Evolutionary conservation across 805 yeast genomes (phyloP).

Genomic region (Lachancea thermotolerans): DNA sequence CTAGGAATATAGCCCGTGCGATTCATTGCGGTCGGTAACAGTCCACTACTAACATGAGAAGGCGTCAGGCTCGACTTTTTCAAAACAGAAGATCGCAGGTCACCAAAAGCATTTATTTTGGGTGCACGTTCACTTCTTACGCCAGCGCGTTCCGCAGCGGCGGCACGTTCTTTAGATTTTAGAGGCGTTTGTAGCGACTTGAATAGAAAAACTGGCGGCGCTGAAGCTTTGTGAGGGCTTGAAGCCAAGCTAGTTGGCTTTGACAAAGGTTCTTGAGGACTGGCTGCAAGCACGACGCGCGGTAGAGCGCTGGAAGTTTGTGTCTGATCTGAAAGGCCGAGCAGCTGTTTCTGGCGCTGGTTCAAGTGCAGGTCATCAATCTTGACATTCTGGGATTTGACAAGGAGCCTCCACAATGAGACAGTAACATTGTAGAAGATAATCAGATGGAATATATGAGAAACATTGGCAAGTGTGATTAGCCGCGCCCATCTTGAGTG

Average conservation of each 20-base stretch:
- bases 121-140: slow-evolving; percentile 16
- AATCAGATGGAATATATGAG: slow-evolving; percentile 22
- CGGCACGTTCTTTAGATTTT: slow-evolving; percentile 7
- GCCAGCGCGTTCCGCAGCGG: slow-evolving; percentile 3
- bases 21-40: slow-evolving; percentile 8
- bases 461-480: slow-evolving; percentile 18
- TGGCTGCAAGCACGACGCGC: not conserved
- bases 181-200: slow-evolving; percentile 25
- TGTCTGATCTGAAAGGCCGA: slow-evolving; percentile 26
- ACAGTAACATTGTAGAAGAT: slow-evolving; percentile 27
- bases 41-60: slow-evolving; percentile 6
- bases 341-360: slow-evolving; percentile 29
- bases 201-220: slow-evolving; percentile 19
- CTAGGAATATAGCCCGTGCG: slow-evolving; percentile 31
- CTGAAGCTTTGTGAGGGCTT: not conserved
- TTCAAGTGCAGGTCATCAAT: slow-evolving; percentile 30
- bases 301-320: not conserved
- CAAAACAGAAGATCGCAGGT: slow-evolving; percentile 5
- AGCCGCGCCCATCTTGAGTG: slow-evolving; percentile 2
- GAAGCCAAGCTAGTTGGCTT: not conserved
- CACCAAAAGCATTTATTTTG: slow-evolving; percentile 24
- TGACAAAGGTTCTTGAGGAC: not conserved
- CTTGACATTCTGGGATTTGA: slow-evolving; percentile 26
- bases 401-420: slow-evolving; percentile 28
- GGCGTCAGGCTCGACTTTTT: slow-evolving; percentile 14